A percentile compares a stretch with the other conserved stretches of the same genome.
These are phyloP conservation scores for Sarocladiaceae sp. DNA, from an alignment of 2,329 filamentous ascomycete genomes.

Conservation along the genomic window DNA sequence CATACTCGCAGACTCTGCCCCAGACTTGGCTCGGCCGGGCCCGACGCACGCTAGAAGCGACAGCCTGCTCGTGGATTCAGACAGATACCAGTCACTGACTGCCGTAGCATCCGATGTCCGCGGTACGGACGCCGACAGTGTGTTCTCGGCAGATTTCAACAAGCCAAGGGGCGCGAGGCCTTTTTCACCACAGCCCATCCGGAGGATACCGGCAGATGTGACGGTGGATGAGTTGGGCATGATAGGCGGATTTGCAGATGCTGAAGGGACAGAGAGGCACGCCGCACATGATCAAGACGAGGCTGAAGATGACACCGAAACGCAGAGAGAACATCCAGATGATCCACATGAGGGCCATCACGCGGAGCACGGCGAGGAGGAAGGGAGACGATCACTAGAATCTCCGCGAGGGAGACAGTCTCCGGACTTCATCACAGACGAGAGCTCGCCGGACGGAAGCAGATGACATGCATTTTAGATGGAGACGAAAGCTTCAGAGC, in stretches of 20 bases:
- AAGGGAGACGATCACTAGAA: slow-evolving; percentile 12
- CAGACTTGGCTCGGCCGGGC: slow-evolving; percentile 26
- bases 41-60: slow-evolving; percentile 39
- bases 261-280: slow-evolving; percentile 14
- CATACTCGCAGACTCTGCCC: slow-evolving; percentile 49
- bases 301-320: slow-evolving; percentile 5
- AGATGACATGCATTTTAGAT: too few relatives aligned
- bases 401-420: slow-evolving; percentile 17
- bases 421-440: slow-evolving; percentile 20
- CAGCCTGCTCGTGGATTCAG: slow-evolving; percentile 43
- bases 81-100: slow-evolving; percentile 53
- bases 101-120: slow-evolving; percentile 32
- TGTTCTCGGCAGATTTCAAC: slow-evolving; percentile 49
- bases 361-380: background rate
- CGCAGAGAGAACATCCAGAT: slow-evolving; percentile 5
- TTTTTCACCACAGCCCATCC: slow-evolving; percentile 52
- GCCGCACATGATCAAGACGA: slow-evolving; percentile 7
- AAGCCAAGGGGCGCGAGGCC: slow-evolving; percentile 48
- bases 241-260: slow-evolving; percentile 11
- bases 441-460: slow-evolving; percentile 20
- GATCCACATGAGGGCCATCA: slow-evolving; percentile 14
- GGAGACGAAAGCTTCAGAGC: too few relatives aligned
- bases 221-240: slow-evolving; percentile 32
- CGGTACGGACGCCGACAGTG: slow-evolving; percentile 39
- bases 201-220: slow-evolving; percentile 33